Conservation (phyloP, 1,284 basidiomycete species). For the Fomes fomentarius region DNA sequence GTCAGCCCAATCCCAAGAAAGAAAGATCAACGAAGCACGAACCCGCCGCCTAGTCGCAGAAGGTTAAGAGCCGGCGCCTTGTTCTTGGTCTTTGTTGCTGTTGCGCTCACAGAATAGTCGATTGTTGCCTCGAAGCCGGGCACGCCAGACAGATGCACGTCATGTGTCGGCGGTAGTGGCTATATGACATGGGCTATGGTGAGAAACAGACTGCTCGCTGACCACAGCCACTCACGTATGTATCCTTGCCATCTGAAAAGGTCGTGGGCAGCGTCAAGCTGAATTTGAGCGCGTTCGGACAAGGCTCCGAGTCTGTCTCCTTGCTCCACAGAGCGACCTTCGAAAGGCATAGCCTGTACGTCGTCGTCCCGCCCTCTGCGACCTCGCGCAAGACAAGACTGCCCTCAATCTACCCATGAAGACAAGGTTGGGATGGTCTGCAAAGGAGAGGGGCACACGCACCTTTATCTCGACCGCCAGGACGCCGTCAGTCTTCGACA, state of each 20-base stretch:
- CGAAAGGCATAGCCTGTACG: conserved; percentile 54
- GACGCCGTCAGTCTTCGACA: conserved; percentile 58
- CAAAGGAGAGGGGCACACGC: conserved; percentile 14
- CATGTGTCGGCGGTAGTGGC: conserved; percentile 66
- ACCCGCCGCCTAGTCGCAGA: conserved; percentile 31
- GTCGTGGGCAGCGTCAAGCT: conserved; percentile 56
- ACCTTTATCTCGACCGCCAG: conserved; percentile 68
- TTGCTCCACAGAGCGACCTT: conserved; percentile 60
- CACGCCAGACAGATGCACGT: conserved; percentile 64
- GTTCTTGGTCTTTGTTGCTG: conserved; percentile 28
- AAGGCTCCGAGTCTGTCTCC: conserved; percentile 44
- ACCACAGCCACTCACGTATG: conserved; percentile 51
- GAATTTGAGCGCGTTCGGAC: conserved; percentile 58
- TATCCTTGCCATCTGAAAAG: conserved; percentile 56
- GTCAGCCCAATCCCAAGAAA: not conserved
- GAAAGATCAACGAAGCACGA: conserved; percentile 5
- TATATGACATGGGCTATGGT: conserved; percentile 7
- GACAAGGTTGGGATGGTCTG: not conserved
- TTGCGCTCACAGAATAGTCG: conserved; percentile 31
- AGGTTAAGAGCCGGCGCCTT: conserved; percentile 28
- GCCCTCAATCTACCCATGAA: conserved; percentile 55
- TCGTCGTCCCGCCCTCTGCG: conserved; percentile 61
- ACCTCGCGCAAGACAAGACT: conserved; percentile 61
- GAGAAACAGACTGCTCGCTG: not conserved
- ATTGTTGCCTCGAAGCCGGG: conserved; percentile 59